Evolutionary conservation across 2,329 filamentous ascomycete genomes (phyloP).

Genomic region (Verticillium isaacii): DNA sequence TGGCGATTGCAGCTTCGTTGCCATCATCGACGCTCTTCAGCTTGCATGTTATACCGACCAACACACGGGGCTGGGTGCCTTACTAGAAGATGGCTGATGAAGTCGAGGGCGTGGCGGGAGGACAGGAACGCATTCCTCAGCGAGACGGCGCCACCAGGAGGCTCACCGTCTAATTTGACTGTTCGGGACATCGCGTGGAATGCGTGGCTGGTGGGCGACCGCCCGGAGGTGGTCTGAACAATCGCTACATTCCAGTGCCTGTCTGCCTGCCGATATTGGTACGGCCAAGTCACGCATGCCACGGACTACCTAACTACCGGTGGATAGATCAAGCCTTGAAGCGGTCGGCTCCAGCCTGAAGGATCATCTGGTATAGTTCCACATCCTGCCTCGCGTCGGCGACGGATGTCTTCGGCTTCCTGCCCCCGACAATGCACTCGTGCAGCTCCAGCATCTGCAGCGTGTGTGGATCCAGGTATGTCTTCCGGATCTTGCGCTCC

Average conservation of each 20-base stretch:
- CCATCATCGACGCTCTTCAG: neutral
- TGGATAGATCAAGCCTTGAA: neutral
- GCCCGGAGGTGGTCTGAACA: neutral
- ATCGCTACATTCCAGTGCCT: neutral
- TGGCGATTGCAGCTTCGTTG: neutral
- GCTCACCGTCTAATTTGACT: neutral
- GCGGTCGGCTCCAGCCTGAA: slow-evolving; percentile 11
- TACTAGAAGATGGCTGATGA: neutral
- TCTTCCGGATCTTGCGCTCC: slow-evolving; percentile 32
- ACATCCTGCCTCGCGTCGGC: slow-evolving; percentile 23
- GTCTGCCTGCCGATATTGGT: neutral
- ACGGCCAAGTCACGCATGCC: neutral
- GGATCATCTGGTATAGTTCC: slow-evolving; percentile 24
- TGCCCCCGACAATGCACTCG: slow-evolving; percentile 16
- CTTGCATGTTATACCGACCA: neutral
- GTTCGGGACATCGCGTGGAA: neutral
- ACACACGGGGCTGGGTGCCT: neutral
- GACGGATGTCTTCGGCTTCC: slow-evolving; percentile 20
- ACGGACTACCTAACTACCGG: neutral
- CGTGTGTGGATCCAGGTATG: slow-evolving; percentile 38
- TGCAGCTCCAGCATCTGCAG: slow-evolving; percentile 29
- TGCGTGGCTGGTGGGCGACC: neutral
- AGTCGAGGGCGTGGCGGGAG: neutral
- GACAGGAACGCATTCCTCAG: neutral
- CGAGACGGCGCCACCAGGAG: neutral